A percentile compares a stretch with the other conserved stretches of the same genome.
Evolutionary conservation across 495 filamentous ascomycete species (phyloP).

Genomic region (Trichoderma gamsii): DNA sequence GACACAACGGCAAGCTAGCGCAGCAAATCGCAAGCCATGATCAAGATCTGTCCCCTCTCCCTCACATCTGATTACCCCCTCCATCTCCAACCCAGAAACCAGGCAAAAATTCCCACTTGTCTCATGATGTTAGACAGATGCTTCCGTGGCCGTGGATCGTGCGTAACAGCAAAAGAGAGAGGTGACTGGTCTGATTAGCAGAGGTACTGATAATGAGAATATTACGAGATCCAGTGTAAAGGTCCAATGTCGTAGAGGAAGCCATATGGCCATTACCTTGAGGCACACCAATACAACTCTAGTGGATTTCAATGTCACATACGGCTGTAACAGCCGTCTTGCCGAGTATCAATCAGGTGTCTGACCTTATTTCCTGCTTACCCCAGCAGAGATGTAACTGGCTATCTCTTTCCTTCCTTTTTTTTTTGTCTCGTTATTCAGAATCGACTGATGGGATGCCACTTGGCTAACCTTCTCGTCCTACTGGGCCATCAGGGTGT

Average conservation of each 20-base stretch:
- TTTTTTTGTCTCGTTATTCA: not conserved
- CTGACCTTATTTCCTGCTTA: not conserved
- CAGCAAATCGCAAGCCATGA: not conserved
- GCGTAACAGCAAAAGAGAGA: not conserved
- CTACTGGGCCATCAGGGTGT: not conserved
- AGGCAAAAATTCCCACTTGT: not conserved
- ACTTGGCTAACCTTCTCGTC: not conserved
- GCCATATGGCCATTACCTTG: too few species aligned
- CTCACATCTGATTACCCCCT: not conserved
- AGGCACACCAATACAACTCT: too few species aligned
- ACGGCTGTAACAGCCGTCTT: not conserved
- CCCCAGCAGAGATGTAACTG: not conserved
- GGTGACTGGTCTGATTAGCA: too few species aligned
- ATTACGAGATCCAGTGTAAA: too few species aligned
- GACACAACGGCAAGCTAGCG: not conserved
- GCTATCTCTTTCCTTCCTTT: not conserved
- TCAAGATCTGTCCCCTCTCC: not conserved
- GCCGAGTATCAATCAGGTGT: not conserved
- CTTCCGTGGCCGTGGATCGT: not conserved
- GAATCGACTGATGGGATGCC: not conserved
- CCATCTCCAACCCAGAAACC: not conserved
- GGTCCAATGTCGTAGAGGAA: too few species aligned
- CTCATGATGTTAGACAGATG: not conserved
- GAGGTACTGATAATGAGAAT: too few species aligned
- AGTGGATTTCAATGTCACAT: too few species aligned